Evolutionary conservation across 2,329 filamentous ascomycete species (phyloP).

Genomic region (Cordyceps javanica): DNA sequence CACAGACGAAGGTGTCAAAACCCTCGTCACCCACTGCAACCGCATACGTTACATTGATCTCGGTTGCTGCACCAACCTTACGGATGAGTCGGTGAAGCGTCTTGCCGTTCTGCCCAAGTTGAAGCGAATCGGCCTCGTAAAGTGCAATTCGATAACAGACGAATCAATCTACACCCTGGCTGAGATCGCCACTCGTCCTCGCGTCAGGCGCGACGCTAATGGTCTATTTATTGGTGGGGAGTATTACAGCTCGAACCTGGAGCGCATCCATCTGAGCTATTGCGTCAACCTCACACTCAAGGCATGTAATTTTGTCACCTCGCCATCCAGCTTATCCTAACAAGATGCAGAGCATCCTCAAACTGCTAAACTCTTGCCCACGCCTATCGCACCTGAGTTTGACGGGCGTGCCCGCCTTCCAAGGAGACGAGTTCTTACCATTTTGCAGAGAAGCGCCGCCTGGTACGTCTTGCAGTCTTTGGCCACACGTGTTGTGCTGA

Average conservation of each 20-base stretch:
- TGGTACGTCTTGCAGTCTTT: slow-evolving; percentile 36
- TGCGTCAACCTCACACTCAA: slow-evolving; percentile 77
- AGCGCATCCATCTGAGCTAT: slow-evolving; percentile 94
- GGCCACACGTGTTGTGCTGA: slow-evolving; percentile 19
- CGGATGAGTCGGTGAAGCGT: slow-evolving; percentile 77
- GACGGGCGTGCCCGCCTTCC: slow-evolving; percentile 87
- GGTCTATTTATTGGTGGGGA: slow-evolving; percentile 44
- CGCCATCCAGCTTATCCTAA: not conserved
- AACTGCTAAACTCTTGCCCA: slow-evolving; percentile 82
- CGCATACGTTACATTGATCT: slow-evolving; percentile 96
- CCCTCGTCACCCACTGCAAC: slow-evolving; percentile 79
- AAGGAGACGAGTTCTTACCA: slow-evolving; percentile 73
- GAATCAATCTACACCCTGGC: slow-evolving; percentile 81
- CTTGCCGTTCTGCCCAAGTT: slow-evolving; percentile 85
- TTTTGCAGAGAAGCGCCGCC: slow-evolving; percentile 83
- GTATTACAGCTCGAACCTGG: slow-evolving; percentile 61
- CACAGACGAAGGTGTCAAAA: slow-evolving; percentile 81
- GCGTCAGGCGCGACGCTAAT: slow-evolving; percentile 42
- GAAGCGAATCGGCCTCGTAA: slow-evolving; percentile 90
- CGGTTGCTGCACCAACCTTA: slow-evolving; percentile 87
- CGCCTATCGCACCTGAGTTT: slow-evolving; percentile 90
- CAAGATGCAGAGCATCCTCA: slow-evolving; percentile 69
- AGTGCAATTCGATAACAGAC: slow-evolving; percentile 87
- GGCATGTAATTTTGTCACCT: slow-evolving; percentile 44
- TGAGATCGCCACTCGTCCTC: slow-evolving; percentile 53